These are phyloP conservation scores for Leucosporidium scottii DNA, from an alignment of 768 basidiomycete genomes.

Conservation along the genomic window DNA sequence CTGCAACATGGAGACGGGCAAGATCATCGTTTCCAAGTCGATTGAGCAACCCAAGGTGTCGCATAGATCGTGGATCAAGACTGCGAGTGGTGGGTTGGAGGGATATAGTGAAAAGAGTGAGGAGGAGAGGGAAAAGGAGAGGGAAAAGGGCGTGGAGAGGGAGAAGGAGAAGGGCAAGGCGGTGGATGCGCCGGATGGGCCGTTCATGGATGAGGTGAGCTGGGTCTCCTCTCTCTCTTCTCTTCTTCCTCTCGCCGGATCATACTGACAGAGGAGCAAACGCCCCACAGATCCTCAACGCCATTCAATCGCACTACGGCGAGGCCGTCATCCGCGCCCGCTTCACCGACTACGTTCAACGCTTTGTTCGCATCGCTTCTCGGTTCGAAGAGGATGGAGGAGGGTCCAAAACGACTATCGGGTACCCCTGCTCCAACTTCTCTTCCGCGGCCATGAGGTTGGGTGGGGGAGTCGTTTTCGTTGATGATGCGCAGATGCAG, in stretches of 20 bases:
- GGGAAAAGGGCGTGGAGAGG: constrained; percentile 15
- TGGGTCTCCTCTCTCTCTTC: not conserved
- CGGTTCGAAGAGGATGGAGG: constrained; percentile 77
- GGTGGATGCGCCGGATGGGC: constrained; percentile 57
- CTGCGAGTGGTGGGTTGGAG: not conserved
- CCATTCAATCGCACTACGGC: constrained; percentile 86
- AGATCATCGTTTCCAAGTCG: constrained; percentile 79
- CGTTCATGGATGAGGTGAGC: constrained; percentile 91
- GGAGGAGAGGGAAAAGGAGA: not conserved
- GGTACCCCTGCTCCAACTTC: constrained; percentile 56
- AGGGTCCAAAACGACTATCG: constrained; percentile 63
- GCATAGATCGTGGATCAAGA: not conserved
- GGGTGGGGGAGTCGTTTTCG: constrained; percentile 74
- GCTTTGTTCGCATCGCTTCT: constrained; percentile 83
- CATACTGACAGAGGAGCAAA: too few species aligned
- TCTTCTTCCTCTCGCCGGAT: not conserved
- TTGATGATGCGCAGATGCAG: constrained; percentile 57
- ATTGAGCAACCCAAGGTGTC: constrained; percentile 50
- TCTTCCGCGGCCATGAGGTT: constrained; percentile 41
- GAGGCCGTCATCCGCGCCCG: constrained; percentile 79
- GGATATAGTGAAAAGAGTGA: not conserved
- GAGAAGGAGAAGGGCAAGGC: constrained; percentile 44
- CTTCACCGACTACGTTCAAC: constrained; percentile 77
- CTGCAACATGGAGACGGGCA: constrained; percentile 80
- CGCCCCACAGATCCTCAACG: constrained; percentile 59